These are phyloP conservation scores for Yarrowia sp. DNA, from an alignment of 805 yeast species.

Conservation along the genomic window DNA sequence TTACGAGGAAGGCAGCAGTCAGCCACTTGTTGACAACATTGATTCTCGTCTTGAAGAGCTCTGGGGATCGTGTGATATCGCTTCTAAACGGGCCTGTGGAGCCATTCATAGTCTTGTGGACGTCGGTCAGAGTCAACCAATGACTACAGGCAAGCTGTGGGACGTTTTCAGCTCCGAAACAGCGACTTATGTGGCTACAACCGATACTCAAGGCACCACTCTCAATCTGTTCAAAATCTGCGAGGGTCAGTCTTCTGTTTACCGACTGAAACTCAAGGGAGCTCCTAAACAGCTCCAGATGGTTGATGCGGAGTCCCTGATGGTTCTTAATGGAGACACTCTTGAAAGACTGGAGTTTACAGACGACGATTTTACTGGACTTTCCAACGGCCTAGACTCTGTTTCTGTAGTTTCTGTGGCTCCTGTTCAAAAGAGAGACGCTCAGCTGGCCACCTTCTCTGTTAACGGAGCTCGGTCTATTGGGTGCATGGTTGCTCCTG, in stretches of 20 bases:
- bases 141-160: slow-evolving; percentile 24
- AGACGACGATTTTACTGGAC: background rate
- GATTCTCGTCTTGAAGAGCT: slow-evolving; percentile 18
- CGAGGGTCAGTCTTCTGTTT: slow-evolving; percentile 15
- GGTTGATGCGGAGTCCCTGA: slow-evolving; percentile 8
- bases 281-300: slow-evolving; percentile 3
- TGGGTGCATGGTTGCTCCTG: slow-evolving; percentile 33
- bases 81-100: slow-evolving; percentile 11
- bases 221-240: slow-evolving; percentile 18
- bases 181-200: slow-evolving; percentile 25
- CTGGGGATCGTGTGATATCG: slow-evolving; percentile 19
- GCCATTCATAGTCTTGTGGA: slow-evolving; percentile 31
- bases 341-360: background rate
- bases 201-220: slow-evolving; percentile 4
- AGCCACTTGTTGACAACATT: slow-evolving; percentile 1
- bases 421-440: slow-evolving; percentile 7
- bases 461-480: slow-evolving; percentile 18
- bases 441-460: slow-evolving; percentile 11
- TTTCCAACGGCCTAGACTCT: background rate
- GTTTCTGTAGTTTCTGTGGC: background rate
- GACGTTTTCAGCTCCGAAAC: slow-evolving; percentile 19
- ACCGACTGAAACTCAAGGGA: background rate
- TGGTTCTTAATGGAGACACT: slow-evolving; percentile 3
- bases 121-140: slow-evolving; percentile 20
- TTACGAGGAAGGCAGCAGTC: slow-evolving; percentile 15